Percentiles rank a stretch among this genome's conserved stretches.
Evolutionary conservation across 495 filamentous ascomycete species (phyloP).

Genomic region (Aspergillus taichungensis): DNA sequence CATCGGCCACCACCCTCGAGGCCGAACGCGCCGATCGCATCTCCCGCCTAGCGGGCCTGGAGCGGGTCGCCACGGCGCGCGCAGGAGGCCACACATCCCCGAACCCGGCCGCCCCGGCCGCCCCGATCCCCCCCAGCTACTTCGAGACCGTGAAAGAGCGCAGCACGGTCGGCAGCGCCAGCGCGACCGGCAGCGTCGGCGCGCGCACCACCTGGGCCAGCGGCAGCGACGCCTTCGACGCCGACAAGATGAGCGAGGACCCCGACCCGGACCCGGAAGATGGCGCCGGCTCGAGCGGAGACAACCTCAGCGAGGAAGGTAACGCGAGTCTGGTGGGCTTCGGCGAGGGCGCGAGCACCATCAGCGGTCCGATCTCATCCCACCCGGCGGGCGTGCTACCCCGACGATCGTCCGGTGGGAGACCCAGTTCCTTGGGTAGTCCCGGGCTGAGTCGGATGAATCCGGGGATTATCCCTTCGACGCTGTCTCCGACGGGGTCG

Average conservation of each 20-base stretch:
- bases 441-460: constrained; percentile 20
- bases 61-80: constrained; percentile 64
- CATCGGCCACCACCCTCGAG: constrained; percentile 63
- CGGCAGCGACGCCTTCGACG: constrained; percentile 52
- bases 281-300: constrained; percentile 52
- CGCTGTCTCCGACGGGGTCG: constrained; percentile 28
- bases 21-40: constrained; percentile 92
- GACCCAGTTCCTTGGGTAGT: constrained; percentile 30
- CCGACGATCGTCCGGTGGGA: constrained; percentile 25
- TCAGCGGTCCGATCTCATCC: constrained; percentile 60
- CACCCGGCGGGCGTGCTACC: constrained; percentile 20
- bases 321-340: constrained; percentile 72
- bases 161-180: constrained; percentile 81
- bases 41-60: constrained; percentile 78
- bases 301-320: constrained; percentile 73
- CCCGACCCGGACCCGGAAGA: constrained; percentile 40
- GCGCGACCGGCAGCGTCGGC: constrained; percentile 63
- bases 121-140: constrained; percentile 44
- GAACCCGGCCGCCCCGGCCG: constrained; percentile 15
- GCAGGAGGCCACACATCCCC: constrained; percentile 29
- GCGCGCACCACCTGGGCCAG: constrained; percentile 69
- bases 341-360: constrained; percentile 77
- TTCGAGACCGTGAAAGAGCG: constrained; percentile 65
- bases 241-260: constrained; percentile 64
- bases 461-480: constrained; percentile 17